Base-by-base conservation (phyloP, 345 rosid species). In the Chamaenerion angustifolium region DNA sequence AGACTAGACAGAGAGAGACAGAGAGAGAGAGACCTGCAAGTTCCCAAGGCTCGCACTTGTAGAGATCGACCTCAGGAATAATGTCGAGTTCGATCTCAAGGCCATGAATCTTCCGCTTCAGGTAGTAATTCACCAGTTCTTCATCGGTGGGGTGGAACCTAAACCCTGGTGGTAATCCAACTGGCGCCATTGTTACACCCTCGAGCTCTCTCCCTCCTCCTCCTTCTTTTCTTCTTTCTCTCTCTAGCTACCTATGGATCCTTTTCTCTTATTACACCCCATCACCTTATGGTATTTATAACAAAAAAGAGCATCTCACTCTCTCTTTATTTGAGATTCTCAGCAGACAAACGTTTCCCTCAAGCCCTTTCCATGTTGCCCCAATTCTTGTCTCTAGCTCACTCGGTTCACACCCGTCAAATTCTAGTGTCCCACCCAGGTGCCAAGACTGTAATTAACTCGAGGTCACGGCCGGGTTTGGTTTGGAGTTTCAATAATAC, bases 41-140 rank as follows among this genome's bases (percentile, higher is more conserved):
- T 52, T 90, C 98, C 98, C 98, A 90, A 0, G 98, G 98, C 70
- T 90, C 98, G 48, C 95, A 82, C 77, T 89, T 89, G 94, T 89
- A 89, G 64, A 89, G 93, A 71, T 89, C 97, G 61, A 90, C 88
- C 62, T 90, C 98, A 1, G 98, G 98, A 50, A 90, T 90, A 52
- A 90, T 86, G 63, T 86, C 95, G 19, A 90, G 92, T 52, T 90
- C 98, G 45, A 90, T 90, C 62, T 86, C 82, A 47, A 70, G 88
- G 51, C 95, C 86, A 43, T 69, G 72, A 40, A 90, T 78, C 59
- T 90, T 90, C 51, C 94, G 62, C 68, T 83, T 86, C 23, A 90
- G 84, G 62, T 85, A 86, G 67, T 90, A 90, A 66, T 83, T 86
- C 43, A 90, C 95, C 4, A 90, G 94, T 60, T 90, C 98, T 65